Percentiles rank a stretch among this genome's conserved stretches.
phyloP scores from a whole-genome alignment of 208 protist genomes.

The Angomonas deanei region DNA sequence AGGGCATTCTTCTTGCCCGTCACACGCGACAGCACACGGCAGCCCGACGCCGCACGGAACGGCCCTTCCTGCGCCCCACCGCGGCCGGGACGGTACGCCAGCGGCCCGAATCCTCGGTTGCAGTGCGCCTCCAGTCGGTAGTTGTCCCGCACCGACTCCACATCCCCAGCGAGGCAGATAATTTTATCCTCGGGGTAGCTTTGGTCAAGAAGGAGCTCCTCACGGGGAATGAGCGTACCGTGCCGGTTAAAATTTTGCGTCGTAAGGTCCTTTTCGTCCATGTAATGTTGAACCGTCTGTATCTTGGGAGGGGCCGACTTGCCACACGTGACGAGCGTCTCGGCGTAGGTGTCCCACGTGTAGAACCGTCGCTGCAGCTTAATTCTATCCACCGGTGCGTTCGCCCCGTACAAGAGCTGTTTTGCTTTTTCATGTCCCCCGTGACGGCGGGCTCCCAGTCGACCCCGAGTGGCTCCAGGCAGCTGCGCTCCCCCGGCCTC shows the following conservation, averaged over 20 bases:
- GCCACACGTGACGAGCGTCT: neutral
- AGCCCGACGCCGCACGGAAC: slow-evolving; percentile 33
- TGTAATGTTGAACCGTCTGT: too few species aligned
- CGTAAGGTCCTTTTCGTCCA: too few species aligned
- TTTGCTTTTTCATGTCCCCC: neutral
- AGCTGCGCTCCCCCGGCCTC: slow-evolving; percentile 22
- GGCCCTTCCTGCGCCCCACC: slow-evolving; percentile 35
- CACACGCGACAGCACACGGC: slow-evolving; percentile 50
- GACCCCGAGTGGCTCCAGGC: slow-evolving; percentile 12
- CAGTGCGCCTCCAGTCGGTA: slow-evolving; percentile 15
- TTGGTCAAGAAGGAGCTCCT: slow-evolving; percentile 17
- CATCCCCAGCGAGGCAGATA: slow-evolving; percentile 24
- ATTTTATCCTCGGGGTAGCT: slow-evolving; percentile 21
- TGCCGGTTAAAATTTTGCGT: too few species aligned
- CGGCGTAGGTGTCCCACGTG: slow-evolving; percentile 14
- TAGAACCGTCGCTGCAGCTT: slow-evolving; percentile 4
- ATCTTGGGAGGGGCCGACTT: neutral
- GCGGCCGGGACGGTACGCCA: slow-evolving; percentile 14
- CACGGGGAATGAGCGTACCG: neutral
- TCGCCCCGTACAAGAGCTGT: slow-evolving; percentile 19
- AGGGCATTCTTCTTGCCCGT: slow-evolving; percentile 28
- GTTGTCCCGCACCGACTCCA: slow-evolving; percentile 27
- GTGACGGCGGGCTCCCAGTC: too few species aligned
- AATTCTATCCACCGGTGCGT: slow-evolving; percentile 4
- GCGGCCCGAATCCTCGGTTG: slow-evolving; percentile 13